Evolutionary conservation across 805 yeast species (phyloP).

Genomic region (Candida jianshihensis): DNA sequence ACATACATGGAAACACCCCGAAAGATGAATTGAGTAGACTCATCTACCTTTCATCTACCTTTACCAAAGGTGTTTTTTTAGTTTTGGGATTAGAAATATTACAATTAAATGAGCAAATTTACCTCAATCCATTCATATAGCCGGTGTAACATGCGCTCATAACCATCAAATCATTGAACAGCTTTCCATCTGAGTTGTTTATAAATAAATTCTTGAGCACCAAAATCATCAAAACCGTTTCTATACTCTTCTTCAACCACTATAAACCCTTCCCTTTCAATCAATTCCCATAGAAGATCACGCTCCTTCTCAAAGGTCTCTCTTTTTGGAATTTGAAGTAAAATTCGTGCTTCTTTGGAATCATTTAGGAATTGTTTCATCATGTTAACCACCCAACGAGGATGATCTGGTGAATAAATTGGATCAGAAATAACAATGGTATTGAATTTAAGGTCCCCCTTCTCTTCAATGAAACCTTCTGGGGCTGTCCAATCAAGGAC

Average conservation of each 20-base stretch:
- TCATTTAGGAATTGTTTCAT: conserved; percentile 38
- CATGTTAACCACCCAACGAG: conserved; percentile 61
- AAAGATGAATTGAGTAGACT: no score
- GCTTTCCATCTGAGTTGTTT: conserved; percentile 26
- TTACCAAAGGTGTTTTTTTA: no score
- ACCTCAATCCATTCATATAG: no score
- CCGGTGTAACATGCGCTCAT: no score
- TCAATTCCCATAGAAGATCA: conserved; percentile 47
- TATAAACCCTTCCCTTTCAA: conserved; percentile 28
- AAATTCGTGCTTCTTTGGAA: conserved; percentile 34
- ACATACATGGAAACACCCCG: no score
- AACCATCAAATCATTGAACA: background rate
- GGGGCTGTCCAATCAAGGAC: conserved; percentile 81
- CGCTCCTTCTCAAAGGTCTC: no score
- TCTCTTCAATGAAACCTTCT: conserved; percentile 24
- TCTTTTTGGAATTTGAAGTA: conserved; percentile 79
- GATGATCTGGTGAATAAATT: conserved; percentile 78
- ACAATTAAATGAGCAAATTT: no score
- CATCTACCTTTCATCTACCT: no score
- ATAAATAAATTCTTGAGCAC: conserved; percentile 51
- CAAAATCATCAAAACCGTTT: conserved; percentile 81
- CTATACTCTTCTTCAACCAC: conserved; percentile 28
- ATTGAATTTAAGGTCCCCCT: conserved; percentile 36
- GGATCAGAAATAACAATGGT: conserved; percentile 82
- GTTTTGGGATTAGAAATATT: no score